These are phyloP conservation scores for Heterobasidion parviporum DNA, from an alignment of 1,284 basidiomycete genomes.

Conservation along the genomic window DNA sequence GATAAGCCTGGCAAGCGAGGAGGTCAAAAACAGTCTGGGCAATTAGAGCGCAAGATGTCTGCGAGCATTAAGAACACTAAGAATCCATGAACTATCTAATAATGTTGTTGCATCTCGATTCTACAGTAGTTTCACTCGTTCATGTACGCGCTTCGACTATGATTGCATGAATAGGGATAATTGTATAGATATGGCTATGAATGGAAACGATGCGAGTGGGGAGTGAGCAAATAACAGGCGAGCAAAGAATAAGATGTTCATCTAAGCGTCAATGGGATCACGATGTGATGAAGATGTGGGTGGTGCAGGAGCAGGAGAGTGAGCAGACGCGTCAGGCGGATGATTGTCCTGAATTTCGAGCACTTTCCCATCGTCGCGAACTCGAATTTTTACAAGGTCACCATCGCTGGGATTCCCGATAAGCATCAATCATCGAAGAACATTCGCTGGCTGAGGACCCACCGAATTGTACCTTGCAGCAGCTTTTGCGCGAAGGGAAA, in stretches of 20 bases:
- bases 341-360: constrained; percentile 55
- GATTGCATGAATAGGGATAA: neutral
- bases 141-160: neutral
- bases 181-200: neutral
- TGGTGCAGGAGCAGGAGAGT: neutral
- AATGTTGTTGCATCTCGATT: no score
- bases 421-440: neutral
- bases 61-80: neutral
- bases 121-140: no score
- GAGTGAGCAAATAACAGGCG: neutral
- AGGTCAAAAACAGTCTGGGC: neutral
- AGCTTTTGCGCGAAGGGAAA: constrained; percentile 75
- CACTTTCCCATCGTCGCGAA: constrained; percentile 32
- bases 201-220: neutral
- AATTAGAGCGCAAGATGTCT: neutral
- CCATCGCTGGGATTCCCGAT: constrained; percentile 37
- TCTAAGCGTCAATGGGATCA: no score
- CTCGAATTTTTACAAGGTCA: constrained; percentile 51
- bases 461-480: constrained; percentile 70
- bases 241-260: no score
- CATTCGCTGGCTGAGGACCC: constrained; percentile 15
- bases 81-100: neutral
- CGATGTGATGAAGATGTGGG: neutral
- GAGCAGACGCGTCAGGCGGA: constrained; percentile 29
- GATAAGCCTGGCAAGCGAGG: no score